A percentile compares a stretch with the other conserved stretches of the same genome.
These are phyloP conservation scores for Trametes hirsuta DNA, from an alignment of 1,284 basidiomycete species.

Conservation along the genomic window DNA sequence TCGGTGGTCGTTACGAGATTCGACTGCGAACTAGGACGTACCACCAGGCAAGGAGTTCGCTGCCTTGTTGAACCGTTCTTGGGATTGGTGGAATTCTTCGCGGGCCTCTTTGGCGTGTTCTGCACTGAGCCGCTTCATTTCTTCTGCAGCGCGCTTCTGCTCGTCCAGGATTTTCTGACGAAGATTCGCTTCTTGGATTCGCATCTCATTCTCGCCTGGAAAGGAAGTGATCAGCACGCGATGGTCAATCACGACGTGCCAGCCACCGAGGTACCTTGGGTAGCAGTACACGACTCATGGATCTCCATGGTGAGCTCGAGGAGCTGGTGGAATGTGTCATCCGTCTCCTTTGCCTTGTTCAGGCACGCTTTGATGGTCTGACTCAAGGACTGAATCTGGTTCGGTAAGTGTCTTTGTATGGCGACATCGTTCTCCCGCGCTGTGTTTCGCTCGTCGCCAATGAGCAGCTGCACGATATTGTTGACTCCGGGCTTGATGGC, in stretches of 20 bases:
- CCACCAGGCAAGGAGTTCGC: conserved; percentile 2
- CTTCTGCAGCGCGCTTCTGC: conserved; percentile 5
- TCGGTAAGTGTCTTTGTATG: conserved; percentile 11
- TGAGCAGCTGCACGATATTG: conserved; percentile 14
- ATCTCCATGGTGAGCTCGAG: conserved; percentile 16
- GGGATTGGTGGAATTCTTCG: conserved; percentile 3
- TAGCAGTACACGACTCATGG: conserved; percentile 9
- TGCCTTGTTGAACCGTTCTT: conserved; percentile 3
- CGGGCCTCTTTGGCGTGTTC: conserved; percentile 5
- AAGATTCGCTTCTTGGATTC: conserved; percentile 1
- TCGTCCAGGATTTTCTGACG: conserved; percentile 1
- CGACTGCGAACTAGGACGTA: background rate
- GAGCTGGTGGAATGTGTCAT: conserved; percentile 4
- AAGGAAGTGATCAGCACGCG: no score
- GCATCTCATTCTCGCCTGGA: conserved; percentile 6
- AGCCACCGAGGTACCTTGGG: background rate
- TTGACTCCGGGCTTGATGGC: conserved; percentile 14
- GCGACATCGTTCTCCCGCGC: conserved; percentile 12
- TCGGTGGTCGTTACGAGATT: background rate
- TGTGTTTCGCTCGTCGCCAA: conserved; percentile 14
- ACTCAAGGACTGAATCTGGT: conserved; percentile 9
- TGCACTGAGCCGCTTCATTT: conserved; percentile 5
- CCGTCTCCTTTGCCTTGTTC: conserved; percentile 14
- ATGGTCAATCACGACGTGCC: background rate
- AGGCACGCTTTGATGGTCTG: conserved; percentile 12